Evolutionary conservation across 2,329 filamentous ascomycete species (phyloP).

Genomic region (Cercospora zeae-maydis): DNA sequence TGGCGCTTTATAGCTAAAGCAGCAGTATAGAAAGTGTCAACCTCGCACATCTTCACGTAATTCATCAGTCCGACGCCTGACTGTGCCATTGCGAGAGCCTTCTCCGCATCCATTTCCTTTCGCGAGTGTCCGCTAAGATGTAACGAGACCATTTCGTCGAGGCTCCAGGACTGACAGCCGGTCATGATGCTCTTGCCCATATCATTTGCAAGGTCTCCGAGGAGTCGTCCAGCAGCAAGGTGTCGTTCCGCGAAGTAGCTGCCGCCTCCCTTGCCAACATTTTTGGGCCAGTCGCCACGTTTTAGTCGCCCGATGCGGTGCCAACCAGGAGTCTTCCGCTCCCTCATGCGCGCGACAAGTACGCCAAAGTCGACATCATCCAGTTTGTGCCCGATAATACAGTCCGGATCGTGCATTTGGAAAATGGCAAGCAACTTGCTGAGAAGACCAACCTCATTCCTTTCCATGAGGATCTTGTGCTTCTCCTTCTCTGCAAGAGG

Average conservation of each 20-base stretch:
- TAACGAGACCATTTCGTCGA: slow-evolving; percentile 94
- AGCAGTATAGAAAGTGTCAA: slow-evolving; percentile 93
- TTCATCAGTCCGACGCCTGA: slow-evolving; percentile 85
- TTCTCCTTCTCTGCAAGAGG: slow-evolving; percentile 68
- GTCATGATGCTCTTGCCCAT: slow-evolving; percentile 95
- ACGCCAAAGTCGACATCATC: slow-evolving; percentile 96
- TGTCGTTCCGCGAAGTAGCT: slow-evolving; percentile 93
- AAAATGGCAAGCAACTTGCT: slow-evolving; percentile 87
- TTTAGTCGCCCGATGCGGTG: slow-evolving; percentile 86
- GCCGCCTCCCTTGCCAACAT: slow-evolving; percentile 78
- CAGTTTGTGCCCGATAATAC: slow-evolving; percentile 89
- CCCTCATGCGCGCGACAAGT: slow-evolving; percentile 77
- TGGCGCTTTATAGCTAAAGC: slow-evolving; percentile 85
- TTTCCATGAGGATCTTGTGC: slow-evolving; percentile 75
- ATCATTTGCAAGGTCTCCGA: slow-evolving; percentile 94
- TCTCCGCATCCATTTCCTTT: slow-evolving; percentile 84
- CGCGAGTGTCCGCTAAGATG: slow-evolving; percentile 74
- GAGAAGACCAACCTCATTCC: slow-evolving; percentile 78
- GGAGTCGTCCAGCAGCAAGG: slow-evolving; percentile 78
- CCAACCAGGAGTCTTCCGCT: slow-evolving; percentile 92
- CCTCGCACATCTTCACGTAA: slow-evolving; percentile 88
- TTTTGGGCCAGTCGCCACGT: slow-evolving; percentile 79
- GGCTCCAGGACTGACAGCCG: slow-evolving; percentile 95
- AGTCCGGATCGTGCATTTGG: slow-evolving; percentile 85
- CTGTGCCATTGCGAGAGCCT: slow-evolving; percentile 73